Evolutionary conservation across 2,329 filamentous ascomycete genomes (phyloP).

Genomic region (Microsporum ferrugineum): DNA sequence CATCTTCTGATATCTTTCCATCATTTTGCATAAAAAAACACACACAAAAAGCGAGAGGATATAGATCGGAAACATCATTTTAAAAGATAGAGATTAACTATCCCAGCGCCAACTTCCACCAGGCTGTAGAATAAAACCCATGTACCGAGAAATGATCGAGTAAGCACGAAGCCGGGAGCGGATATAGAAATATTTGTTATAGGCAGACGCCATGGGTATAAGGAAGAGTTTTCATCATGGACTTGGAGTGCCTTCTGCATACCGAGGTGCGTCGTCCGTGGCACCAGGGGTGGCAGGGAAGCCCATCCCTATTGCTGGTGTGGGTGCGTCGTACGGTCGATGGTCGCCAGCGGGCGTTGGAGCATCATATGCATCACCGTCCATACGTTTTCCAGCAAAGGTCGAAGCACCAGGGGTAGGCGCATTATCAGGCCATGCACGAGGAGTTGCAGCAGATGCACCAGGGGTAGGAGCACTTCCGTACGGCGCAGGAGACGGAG

Average conservation of each 20-base stretch:
- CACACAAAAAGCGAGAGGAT: neutral
- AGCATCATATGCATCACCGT: constrained; percentile 23
- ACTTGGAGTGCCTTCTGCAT: constrained; percentile 35
- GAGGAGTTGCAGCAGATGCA: constrained; percentile 47
- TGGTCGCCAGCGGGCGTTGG: constrained; percentile 31
- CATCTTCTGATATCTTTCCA: neutral
- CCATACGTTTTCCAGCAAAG: constrained; percentile 13
- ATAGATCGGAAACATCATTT: neutral
- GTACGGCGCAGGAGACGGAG: constrained; percentile 52
- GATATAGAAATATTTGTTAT: neutral
- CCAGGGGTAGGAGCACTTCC: constrained; percentile 55
- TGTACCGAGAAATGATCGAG: neutral
- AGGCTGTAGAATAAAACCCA: neutral
- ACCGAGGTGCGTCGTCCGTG: constrained; percentile 31
- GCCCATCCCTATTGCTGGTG: constrained; percentile 32
- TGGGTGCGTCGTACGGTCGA: constrained; percentile 37
- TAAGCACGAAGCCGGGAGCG: neutral
- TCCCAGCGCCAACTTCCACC: neutral
- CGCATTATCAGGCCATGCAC: constrained; percentile 34
- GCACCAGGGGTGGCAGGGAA: constrained; percentile 30
- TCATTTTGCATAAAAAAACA: neutral
- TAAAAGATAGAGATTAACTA: neutral
- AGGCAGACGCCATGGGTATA: neutral
- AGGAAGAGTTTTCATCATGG: constrained; percentile 17
- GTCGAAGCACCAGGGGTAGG: constrained; percentile 36